phyloP scores from a whole-genome alignment of 2,329 filamentous ascomycete species.

The Stagonosporopsis rhizophila region DNA sequence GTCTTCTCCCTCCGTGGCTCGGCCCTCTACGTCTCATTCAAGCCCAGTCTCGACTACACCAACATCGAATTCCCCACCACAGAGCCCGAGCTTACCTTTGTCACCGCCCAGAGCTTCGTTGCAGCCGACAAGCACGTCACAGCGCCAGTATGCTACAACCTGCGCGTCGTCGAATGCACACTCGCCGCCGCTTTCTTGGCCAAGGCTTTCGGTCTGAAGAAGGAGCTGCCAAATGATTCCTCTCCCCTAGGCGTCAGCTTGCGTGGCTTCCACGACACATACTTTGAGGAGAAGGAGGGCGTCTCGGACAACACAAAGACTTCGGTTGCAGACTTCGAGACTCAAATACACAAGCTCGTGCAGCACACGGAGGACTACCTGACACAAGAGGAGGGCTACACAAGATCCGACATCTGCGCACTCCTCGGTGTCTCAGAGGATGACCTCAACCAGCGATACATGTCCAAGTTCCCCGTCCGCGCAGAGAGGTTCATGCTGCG shows the following conservation, averaged over 20 bases:
- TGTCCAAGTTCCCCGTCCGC: slow-evolving; percentile 86
- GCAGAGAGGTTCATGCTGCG: slow-evolving; percentile 87
- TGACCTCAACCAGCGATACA: slow-evolving; percentile 78
- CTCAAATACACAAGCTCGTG: slow-evolving; percentile 78
- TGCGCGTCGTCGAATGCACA: slow-evolving; percentile 94
- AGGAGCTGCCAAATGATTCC: slow-evolving; percentile 73
- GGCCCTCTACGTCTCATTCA: slow-evolving; percentile 89
- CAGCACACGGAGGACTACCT: slow-evolving; percentile 74
- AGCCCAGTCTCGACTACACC: slow-evolving; percentile 75
- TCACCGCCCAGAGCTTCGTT: slow-evolving; percentile 94
- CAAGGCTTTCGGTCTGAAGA: slow-evolving; percentile 64
- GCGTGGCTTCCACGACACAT: slow-evolving; percentile 84
- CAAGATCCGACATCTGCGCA: slow-evolving; percentile 79
- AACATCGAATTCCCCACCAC: slow-evolving; percentile 84
- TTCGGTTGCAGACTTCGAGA: slow-evolving; percentile 52
- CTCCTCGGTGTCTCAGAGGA: slow-evolving; percentile 72
- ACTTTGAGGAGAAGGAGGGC: slow-evolving; percentile 66
- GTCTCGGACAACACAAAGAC: slow-evolving; percentile 58
- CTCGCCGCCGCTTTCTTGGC: slow-evolving; percentile 76
- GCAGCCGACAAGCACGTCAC: slow-evolving; percentile 94
- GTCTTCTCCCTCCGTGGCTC: slow-evolving; percentile 88
- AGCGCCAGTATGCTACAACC: slow-evolving; percentile 92
- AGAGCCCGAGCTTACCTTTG: slow-evolving; percentile 82
- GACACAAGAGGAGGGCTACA: slow-evolving; percentile 82
- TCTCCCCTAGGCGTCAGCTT: slow-evolving; percentile 84